Percentiles rank a stretch among this genome's conserved stretches.
phyloP scores from a whole-genome alignment of 2,329 filamentous ascomycete genomes.

The Colletotrichum incanum region DNA sequence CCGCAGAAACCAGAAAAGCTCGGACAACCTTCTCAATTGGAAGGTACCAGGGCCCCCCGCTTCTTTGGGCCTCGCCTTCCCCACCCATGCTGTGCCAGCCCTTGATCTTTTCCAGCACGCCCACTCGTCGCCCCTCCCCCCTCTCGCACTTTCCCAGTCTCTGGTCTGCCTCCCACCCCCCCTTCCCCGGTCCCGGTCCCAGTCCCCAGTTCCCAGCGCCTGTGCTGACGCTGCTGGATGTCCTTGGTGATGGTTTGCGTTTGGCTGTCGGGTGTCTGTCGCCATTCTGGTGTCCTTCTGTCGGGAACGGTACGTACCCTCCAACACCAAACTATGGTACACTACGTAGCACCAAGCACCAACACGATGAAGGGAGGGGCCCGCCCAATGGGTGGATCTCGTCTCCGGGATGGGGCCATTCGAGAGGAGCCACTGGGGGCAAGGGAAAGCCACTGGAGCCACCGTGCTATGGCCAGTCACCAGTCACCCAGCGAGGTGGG shows the following conservation, averaged over 20 bases:
- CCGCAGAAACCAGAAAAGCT: slow-evolving; percentile 40
- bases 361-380: not conserved
- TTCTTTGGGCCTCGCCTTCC: slow-evolving; percentile 18
- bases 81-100: slow-evolving; percentile 19
- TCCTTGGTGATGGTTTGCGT: slow-evolving; percentile 22
- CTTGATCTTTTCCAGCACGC: slow-evolving; percentile 8
- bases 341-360: not conserved
- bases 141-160: slow-evolving; percentile 1
- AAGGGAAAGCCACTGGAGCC: slow-evolving; percentile 25
- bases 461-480: slow-evolving; percentile 35
- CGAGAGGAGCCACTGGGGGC: slow-evolving; percentile 27
- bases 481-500: slow-evolving; percentile 37
- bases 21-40: slow-evolving; percentile 44
- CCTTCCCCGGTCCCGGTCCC: slow-evolving; percentile 21
- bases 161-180: slow-evolving; percentile 2
- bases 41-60: slow-evolving; percentile 38
- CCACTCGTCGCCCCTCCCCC: slow-evolving; percentile 2
- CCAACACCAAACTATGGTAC: not conserved
- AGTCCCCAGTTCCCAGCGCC: slow-evolving; percentile 22
- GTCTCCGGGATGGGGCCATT: slow-evolving; percentile 37
- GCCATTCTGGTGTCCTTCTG: slow-evolving; percentile 25
- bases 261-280: slow-evolving; percentile 32
- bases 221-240: slow-evolving; percentile 33
- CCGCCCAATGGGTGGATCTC: slow-evolving; percentile 13
- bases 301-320: slow-evolving; percentile 31